Evolutionary conservation across 1,284 basidiomycete genomes (phyloP).

Genomic region (Papiliotrema laurentii): DNA sequence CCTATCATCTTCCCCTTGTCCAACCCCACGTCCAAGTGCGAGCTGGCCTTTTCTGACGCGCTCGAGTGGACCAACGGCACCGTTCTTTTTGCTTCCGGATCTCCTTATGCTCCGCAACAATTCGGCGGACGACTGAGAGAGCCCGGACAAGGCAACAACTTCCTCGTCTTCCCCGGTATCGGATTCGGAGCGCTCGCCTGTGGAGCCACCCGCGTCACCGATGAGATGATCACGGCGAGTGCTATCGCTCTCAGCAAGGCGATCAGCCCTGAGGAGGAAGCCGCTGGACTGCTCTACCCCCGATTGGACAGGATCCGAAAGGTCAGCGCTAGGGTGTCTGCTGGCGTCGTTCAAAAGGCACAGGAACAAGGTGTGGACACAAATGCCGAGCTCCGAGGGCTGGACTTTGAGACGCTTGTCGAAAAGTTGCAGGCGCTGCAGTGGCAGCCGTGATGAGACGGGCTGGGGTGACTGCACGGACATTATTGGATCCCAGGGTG

Average conservation of each 20-base stretch:
- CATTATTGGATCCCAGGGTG: not conserved
- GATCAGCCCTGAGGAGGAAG: conserved; percentile 67
- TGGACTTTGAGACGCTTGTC: conserved; percentile 14
- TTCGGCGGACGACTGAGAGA: conserved; percentile 62
- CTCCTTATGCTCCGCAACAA: conserved; percentile 67
- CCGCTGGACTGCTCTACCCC: conserved; percentile 66
- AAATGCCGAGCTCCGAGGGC: conserved; percentile 19
- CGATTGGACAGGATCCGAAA: conserved; percentile 73
- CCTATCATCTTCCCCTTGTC: conserved; percentile 97
- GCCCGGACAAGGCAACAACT: conserved; percentile 70
- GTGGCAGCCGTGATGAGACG: not conserved
- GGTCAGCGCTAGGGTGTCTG: conserved; percentile 70
- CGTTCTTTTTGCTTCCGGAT: conserved; percentile 83
- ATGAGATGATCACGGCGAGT: conserved; percentile 51
- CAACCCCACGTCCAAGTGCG: conserved; percentile 81
- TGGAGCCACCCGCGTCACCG: conserved; percentile 35
- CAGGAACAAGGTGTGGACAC: conserved; percentile 59
- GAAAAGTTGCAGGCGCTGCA: not conserved
- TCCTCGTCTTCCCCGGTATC: conserved; percentile 56
- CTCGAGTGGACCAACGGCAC: conserved; percentile 59
- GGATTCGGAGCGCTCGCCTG: conserved; percentile 75
- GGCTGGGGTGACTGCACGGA: not conserved
- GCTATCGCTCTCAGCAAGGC: conserved; percentile 70
- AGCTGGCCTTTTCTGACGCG: conserved; percentile 70
- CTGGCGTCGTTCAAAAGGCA: conserved; percentile 67